phyloP scores from a whole-genome alignment of 257 asterid species.

The Striga asiatica region DNA sequence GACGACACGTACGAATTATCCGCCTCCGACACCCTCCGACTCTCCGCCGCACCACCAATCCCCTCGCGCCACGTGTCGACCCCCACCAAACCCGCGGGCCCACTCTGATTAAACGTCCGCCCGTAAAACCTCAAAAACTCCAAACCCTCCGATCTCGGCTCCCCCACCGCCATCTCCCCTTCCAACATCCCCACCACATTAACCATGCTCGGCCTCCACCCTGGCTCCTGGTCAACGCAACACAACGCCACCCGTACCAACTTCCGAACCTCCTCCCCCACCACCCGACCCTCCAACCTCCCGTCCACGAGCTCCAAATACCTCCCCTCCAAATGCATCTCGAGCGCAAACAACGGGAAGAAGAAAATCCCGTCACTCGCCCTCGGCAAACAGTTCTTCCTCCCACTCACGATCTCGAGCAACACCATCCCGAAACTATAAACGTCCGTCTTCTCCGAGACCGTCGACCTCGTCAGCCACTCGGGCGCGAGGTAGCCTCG shows the following conservation, averaged over 20 bases:
- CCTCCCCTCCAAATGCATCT: constrained; percentile 57
- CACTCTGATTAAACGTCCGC: constrained; percentile 36
- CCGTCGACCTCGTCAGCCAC: constrained; percentile 68
- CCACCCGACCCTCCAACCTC: constrained; percentile 34
- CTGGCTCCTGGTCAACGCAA: constrained; percentile 73
- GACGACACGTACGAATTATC: constrained; percentile 29
- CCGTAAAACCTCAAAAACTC: constrained; percentile 64
- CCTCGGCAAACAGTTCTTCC: constrained; percentile 34
- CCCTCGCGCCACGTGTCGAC: constrained; percentile 12
- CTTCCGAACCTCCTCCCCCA: constrained; percentile 45
- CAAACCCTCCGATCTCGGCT: constrained; percentile 40
- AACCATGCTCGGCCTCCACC: constrained; percentile 53
- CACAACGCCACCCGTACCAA: constrained; percentile 55
- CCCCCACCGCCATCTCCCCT: constrained; percentile 31
- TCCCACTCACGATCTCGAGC: constrained; percentile 65
- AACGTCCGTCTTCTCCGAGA: constrained; percentile 68
- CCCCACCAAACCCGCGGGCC: constrained; percentile 19
- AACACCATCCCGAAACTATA: constrained; percentile 70
- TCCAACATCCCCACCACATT: constrained; percentile 61
- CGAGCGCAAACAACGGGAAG: constrained; percentile 54
- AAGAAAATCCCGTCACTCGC: constrained; percentile 23
- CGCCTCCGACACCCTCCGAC: constrained; percentile 17
- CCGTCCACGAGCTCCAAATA: constrained; percentile 60
- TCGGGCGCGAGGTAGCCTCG: constrained; percentile 82
- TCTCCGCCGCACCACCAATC: constrained; percentile 17